These are phyloP conservation scores for Barnettozyma siamensis DNA, from an alignment of 805 yeast genomes.

Conservation along the genomic window DNA sequence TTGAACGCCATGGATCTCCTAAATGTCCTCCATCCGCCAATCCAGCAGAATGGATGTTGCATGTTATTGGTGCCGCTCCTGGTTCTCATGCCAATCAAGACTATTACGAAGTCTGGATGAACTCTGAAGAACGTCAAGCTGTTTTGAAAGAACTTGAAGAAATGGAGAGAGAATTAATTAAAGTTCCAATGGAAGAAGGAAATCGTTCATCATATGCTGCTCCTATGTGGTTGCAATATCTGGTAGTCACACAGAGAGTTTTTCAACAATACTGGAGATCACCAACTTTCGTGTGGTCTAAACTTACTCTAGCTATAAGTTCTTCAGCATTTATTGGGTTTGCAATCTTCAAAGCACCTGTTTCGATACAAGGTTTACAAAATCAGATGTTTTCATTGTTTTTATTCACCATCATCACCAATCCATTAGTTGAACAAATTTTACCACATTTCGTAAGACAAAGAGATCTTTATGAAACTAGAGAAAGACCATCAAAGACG, in stretches of 20 bases:
- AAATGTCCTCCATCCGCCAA: constrained; percentile 65
- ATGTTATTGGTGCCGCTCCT: constrained; percentile 79
- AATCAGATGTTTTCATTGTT: constrained; percentile 76
- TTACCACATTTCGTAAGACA: constrained; percentile 56
- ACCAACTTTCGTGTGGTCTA: constrained; percentile 57
- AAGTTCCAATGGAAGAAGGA: constrained; percentile 28
- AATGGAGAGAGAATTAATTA: constrained; percentile 57
- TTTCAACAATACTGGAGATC: constrained; percentile 66
- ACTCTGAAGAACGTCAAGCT: constrained; percentile 54
- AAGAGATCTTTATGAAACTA: constrained; percentile 62
- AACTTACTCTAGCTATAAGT: constrained; percentile 45
- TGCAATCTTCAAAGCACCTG: constrained; percentile 63
- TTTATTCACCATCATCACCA: constrained; percentile 55
- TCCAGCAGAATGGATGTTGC: constrained; percentile 92
- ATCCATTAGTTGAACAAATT: constrained; percentile 55
- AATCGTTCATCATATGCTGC: constrained; percentile 41
- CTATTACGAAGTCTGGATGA: constrained; percentile 72
- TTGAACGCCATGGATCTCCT: constrained; percentile 60
- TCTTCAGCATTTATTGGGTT: constrained; percentile 68
- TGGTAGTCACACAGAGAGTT: constrained; percentile 46
- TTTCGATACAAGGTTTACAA: constrained; percentile 64
- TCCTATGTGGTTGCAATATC: constrained; percentile 34
- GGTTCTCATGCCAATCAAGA: constrained; percentile 71
- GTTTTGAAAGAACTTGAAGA: constrained; percentile 53
- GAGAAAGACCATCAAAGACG: constrained; percentile 70